Conservation (phyloP, 139 green algal genomes). For the Edaphochlamys debaryana region DNA sequence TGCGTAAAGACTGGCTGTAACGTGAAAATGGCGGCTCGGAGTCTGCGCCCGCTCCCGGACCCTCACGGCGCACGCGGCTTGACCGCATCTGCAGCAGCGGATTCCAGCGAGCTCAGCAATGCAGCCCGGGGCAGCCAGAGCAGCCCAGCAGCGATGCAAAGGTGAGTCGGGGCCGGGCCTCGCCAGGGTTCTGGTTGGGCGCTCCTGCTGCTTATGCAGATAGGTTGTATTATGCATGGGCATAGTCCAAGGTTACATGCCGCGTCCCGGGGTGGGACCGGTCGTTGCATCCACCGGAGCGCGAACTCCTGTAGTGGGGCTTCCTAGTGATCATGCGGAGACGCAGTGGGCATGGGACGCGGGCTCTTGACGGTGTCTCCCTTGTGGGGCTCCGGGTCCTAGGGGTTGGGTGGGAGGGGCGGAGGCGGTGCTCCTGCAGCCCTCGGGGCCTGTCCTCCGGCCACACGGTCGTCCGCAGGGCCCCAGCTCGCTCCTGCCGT, state of each 20-base stretch:
- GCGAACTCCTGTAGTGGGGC: neutral
- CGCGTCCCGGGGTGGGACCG: no score
- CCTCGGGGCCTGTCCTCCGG: no score
- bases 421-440: no score
- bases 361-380: no score
- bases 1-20: slow-evolving; percentile 47
- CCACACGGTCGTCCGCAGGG: no score
- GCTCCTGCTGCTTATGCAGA: neutral
- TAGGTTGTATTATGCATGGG: neutral
- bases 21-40: slow-evolving; percentile 26
- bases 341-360: no score
- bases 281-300: neutral
- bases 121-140: neutral
- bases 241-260: neutral
- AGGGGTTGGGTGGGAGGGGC: no score
- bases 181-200: no score
- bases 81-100: neutral
- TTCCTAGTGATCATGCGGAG: neutral
- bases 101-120: neutral
- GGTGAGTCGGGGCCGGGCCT: neutral
- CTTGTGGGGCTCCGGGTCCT: no score
- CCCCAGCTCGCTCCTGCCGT: no score
- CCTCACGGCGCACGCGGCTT: neutral
- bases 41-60: neutral
- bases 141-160: neutral